Percentiles rank a stretch among this genome's conserved stretches.
Conservation (phyloP, 2,329 filamentous ascomycete genomes). For the Colletotrichum australisinense region DNA sequence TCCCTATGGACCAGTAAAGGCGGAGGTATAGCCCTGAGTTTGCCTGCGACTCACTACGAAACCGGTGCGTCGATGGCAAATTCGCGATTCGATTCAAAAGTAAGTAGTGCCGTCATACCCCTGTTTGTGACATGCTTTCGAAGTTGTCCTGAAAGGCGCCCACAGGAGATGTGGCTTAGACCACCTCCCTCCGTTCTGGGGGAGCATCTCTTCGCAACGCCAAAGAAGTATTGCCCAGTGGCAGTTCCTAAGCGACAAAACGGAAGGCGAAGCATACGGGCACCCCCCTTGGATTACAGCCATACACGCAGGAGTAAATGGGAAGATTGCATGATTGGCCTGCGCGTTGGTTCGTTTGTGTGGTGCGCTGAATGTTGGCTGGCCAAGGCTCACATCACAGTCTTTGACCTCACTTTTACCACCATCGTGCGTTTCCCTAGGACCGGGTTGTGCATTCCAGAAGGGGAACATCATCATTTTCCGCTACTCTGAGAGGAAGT, state of each 20-base stretch:
- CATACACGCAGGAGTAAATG: background rate
- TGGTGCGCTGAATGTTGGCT: background rate
- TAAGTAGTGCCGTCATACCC: background rate
- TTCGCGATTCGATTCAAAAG: background rate
- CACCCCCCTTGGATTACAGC: background rate
- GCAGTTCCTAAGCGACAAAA: background rate
- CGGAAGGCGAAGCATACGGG: background rate
- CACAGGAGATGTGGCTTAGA: slow-evolving; percentile 21
- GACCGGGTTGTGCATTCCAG: slow-evolving; percentile 11
- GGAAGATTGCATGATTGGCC: background rate
- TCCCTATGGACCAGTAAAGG: background rate
- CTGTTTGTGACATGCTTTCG: background rate
- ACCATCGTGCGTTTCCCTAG: slow-evolving; percentile 7
- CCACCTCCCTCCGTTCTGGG: background rate
- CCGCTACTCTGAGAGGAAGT: background rate
- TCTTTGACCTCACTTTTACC: background rate
- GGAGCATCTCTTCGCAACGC: slow-evolving; percentile 9
- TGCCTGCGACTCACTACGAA: background rate
- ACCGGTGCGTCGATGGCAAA: background rate
- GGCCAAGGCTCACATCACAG: background rate
- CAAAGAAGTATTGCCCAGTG: background rate
- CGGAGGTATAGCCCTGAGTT: background rate
- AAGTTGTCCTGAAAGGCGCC: background rate
- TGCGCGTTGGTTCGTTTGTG: slow-evolving; percentile 1
- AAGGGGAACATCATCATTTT: slow-evolving; percentile 12